Base-by-base conservation (phyloP, 768 basidiomycete species). In the Termitomyces eurrhizus region DNA sequence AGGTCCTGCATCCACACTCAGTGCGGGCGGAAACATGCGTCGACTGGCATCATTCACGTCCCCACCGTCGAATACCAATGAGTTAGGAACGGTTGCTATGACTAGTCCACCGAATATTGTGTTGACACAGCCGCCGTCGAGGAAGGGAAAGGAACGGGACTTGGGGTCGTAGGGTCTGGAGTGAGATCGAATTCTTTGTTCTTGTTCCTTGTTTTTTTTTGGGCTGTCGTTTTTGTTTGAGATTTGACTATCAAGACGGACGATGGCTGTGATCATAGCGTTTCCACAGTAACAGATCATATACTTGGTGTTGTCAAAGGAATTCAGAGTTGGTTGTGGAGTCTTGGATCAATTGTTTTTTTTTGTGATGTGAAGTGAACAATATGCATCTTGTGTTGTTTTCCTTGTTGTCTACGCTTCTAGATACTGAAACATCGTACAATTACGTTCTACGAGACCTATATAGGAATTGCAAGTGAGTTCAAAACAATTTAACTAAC, bases 111-210 rank as follows among this genome's bases (percentile, higher is more conserved):
- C 63, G 2, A 60, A 64, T 50, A 56, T 62, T 18, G 13, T 60
- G 21, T 53, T 62, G 16, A 49, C 46, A 7, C 58, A 48, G 42
- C 60, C 60, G 24, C 63, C 63, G 11, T 66, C 58, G 44, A 45
- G 49, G 56, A 66, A 66, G 35, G 65, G 65, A 11, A 66, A 66
- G 52, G 65, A 66, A 16, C 56, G 65, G 11, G 62, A 66, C n/a
- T 49, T 39, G 44, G 58, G 60, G 3, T 41, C 59, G 18, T 59
- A 61, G 59, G 18, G 24, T 18, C 6, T 6, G 13, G 11, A 26
- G 9, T n/a, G 36, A 21, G 36, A 36, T 32, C 3, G 5, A 5
- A 4, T 26, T 8, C 12, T 39, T 37, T 13, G 2, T 32, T 18
- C 49, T 36, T 16, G 24, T 18, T 5, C 26, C 12, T 0, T 45